Evolutionary conservation across 1,284 basidiomycete genomes (phyloP).

Genomic region (Sporisorium iseilematis-ciliati): DNA sequence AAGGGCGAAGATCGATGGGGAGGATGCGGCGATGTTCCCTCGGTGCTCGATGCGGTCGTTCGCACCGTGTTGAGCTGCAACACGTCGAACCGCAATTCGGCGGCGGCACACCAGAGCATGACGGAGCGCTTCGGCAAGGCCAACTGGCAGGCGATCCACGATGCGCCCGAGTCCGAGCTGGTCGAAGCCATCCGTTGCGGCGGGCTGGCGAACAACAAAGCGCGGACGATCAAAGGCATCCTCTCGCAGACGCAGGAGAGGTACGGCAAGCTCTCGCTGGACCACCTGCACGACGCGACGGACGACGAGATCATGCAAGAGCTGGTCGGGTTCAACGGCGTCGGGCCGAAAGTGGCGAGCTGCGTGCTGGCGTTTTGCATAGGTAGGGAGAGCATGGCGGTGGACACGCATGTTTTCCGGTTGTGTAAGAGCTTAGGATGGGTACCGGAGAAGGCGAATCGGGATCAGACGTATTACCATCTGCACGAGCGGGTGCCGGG

Average conservation of each 20-base stretch:
- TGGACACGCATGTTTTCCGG: constrained; percentile 78
- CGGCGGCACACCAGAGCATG: constrained; percentile 76
- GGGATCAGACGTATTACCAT: constrained; percentile 79
- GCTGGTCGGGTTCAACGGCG: constrained; percentile 71
- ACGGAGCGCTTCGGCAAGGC: constrained; percentile 76
- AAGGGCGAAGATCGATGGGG: constrained; percentile 46
- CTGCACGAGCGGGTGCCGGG: constrained; percentile 77
- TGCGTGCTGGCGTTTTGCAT: constrained; percentile 84
- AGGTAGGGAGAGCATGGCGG: constrained; percentile 79
- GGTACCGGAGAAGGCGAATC: constrained; percentile 76
- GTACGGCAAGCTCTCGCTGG: constrained; percentile 68
- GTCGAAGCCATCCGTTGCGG: constrained; percentile 78
- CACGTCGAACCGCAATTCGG: constrained; percentile 77
- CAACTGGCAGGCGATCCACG: constrained; percentile 76
- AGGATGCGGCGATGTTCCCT: constrained; percentile 58
- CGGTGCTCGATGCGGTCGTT: constrained; percentile 78
- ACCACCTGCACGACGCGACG: constrained; percentile 70
- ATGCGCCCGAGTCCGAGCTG: constrained; percentile 74
- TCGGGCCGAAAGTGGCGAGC: constrained; percentile 82
- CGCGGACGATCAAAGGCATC: constrained; percentile 74
- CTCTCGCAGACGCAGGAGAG: constrained; percentile 40
- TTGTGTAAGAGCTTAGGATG: constrained; percentile 78
- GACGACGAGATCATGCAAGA: constrained; percentile 78
- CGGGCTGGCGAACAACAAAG: constrained; percentile 81
- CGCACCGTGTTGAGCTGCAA: constrained; percentile 82